phyloP scores from a whole-genome alignment of 805 yeast species.

The Candida railenensis region DNA sequence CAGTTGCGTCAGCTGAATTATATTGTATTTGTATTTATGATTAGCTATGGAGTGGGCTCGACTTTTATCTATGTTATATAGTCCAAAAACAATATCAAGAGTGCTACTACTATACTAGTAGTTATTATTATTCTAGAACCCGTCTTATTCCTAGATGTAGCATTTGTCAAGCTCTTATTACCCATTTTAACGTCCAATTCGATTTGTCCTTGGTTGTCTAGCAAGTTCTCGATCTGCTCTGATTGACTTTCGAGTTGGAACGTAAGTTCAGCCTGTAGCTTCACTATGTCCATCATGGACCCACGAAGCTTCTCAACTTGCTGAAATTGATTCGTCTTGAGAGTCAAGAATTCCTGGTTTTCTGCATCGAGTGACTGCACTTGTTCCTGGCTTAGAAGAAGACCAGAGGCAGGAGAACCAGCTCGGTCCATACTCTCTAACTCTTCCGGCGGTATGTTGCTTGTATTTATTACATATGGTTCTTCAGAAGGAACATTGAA shows the following conservation, averaged over 20 bases:
- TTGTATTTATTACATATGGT: not conserved
- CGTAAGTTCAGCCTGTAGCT: slow-evolving; percentile 71
- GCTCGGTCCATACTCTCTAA: not conserved
- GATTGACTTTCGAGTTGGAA: slow-evolving; percentile 73
- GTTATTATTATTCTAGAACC: slow-evolving; percentile 38
- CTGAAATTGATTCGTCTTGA: slow-evolving; percentile 58
- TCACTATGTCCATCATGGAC: slow-evolving; percentile 70
- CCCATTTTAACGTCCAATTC: slow-evolving; percentile 67
- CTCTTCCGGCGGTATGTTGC: not conserved
- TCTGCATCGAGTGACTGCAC: slow-evolving; percentile 57
- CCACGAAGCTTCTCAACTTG: slow-evolving; percentile 60
- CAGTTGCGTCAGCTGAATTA: not conserved
- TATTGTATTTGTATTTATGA: too few species aligned
- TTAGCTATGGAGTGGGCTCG: too few species aligned
- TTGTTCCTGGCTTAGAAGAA: slow-evolving; percentile 48
- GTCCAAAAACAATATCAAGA: slow-evolving; percentile 35
- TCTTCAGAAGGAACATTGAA: slow-evolving; percentile 3
- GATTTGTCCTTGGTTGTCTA: slow-evolving; percentile 67
- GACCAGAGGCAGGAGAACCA: slow-evolving; percentile 1
- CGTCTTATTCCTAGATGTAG: slow-evolving; percentile 61
- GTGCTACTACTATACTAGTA: slow-evolving; percentile 32
- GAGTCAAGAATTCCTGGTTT: slow-evolving; percentile 52
- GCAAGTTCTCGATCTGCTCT: slow-evolving; percentile 60
- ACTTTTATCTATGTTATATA: slow-evolving; percentile 21
- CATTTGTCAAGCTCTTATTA: slow-evolving; percentile 65